Base-by-base conservation (phyloP, 2,329 filamentous ascomycete species). In the Fusarium luffae region DNA sequence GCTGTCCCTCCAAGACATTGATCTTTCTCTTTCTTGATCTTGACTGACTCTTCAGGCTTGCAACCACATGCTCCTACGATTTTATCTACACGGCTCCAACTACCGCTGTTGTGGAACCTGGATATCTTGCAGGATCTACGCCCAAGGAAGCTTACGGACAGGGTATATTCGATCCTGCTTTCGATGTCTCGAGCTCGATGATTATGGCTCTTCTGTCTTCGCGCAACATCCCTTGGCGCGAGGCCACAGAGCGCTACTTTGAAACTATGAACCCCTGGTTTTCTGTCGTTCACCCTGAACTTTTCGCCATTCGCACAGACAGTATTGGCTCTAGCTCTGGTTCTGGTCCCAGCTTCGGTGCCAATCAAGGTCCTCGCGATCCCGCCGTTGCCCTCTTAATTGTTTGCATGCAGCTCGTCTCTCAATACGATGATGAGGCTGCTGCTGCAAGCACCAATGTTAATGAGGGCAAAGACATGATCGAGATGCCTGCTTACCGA, bases 401-500 rank as follows among this genome's bases (percentile, higher is more conserved):
- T 27, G 77, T 82, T 25, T 80, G 81, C 55, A 84, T 84, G 79
- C 79, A 82, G 57, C 78, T 84, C 19, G 78, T 76, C 21, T 81
- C 81, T 18, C 74, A 78, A 47, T 79, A 78, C 55, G 74, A 77
- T 47, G 79, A 82, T 68, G 79, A 81, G n/a, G 74, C 77, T 28
- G 80, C 68, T 19, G 70, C 74, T 54, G 65, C 69, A 41, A 65
- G 63, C 28, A 69, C 70, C 37, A 68, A 56, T 41, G 66, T 73
- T 37, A 70, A 77, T 50, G 76, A 79, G 58, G 71, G 75, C 16
- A 78, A 79, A 30, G 77, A 78, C 47, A 82, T 83, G 78, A 81
- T 83, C 52, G 76, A 79, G 49, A 76, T 79, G 55, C 77, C 78
- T 13, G 76, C 79, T 23, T 83, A 83, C 52, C 72, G 79, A 13